Base-by-base conservation (phyloP, 2,329 filamentous ascomycete genomes). In the Phaeophleospora eucalypticola region DNA sequence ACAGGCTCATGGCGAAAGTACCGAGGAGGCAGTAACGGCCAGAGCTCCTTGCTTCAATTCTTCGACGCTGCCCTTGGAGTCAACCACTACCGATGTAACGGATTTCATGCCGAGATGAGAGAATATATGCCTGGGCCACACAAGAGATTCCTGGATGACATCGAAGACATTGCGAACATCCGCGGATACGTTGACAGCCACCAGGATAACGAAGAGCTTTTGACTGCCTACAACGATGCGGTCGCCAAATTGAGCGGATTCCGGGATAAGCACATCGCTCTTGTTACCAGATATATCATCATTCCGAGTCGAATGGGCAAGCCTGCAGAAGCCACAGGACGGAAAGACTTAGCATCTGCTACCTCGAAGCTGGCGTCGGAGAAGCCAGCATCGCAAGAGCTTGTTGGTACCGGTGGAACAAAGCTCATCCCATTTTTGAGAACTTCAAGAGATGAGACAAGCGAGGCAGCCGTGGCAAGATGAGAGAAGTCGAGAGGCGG, bases 41-140 rank as follows among this genome's bases (percentile, higher is more conserved):
- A 79, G 54, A 78, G 74, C 59, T 77, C 75, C 0, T 52, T 79
- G 37, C 68, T 79, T 2, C 76, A 79, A 40, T 73, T 77, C 16
- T 75, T 77, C 48, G 76, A 79, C 52, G 73, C 75, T 4, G 71
- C 74, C 2, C 67, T 79, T 2, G 74, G 72, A 0, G 72, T 79
- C 15, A 66, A 72, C 21, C 76, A 79, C 18, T 58, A 60, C 24
- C 42, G 52, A 9, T 49, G 53, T 27, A 36, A 46, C 16, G 49
- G 50, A 8, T 52, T 58, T 36, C 55, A 58, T 24, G 50, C 54
- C 58, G 73, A 78, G 57, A 78, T 79, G 74, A 68, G 75, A 7
- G 65, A 68, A 9, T 79, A 79, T 52, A 79, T 79, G 76, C 76
- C 76, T 2, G 72, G 72, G 0, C 68, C 71, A 3, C 76, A 79